Base-by-base conservation (phyloP, 2,329 filamentous ascomycete species). In the Colletotrichum sp. region DNA sequence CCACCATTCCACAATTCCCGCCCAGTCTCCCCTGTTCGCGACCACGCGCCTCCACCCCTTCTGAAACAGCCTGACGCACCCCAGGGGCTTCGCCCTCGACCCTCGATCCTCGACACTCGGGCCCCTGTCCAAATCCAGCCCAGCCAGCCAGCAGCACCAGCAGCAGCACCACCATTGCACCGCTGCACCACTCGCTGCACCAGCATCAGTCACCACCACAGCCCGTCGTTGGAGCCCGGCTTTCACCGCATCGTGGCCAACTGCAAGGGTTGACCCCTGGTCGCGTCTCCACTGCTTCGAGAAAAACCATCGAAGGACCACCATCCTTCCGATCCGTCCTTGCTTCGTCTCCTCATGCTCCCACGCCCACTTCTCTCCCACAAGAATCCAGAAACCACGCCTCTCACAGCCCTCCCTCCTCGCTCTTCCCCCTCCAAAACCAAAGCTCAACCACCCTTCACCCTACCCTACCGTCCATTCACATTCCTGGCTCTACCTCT, bases 1-100 rank as follows among this genome's bases (percentile, higher is more conserved):
- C 68, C 55, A 28, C 66, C 12, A 36, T 60, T 6, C 66, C 66
- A 43, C 63, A 32, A 43, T 63, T 63, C 4, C 63, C 30, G 24
- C 43, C 60, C 39, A 39, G 75, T 76, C 72, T 74, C 77, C 64
- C 73, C 80, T 75, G 76, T 69, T 60, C 57, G 64, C 65, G 36
- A 74, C 70, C 59, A 60, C 59, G 28, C 73, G 36, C 64, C 64
- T 76, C 64, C 74, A 73, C 74, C 34, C 28, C 59, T 61, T 79
- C 82, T 86, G 84, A 86, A 86, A 86, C 84, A 77, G 67, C 77
- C 81, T 84, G 84, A 85, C 81, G 83, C 84, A 84, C 79, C 76
- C 75, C 78, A 80, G 80, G 81, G 81, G 80, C 63, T 75, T 72
- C 68, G 59, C 68, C 72, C 28, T 75, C 72, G 67, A 67, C 64